phyloP scores from a whole-genome alignment of 2,329 filamentous ascomycete genomes.

The Chaetomium olivaceum region DNA sequence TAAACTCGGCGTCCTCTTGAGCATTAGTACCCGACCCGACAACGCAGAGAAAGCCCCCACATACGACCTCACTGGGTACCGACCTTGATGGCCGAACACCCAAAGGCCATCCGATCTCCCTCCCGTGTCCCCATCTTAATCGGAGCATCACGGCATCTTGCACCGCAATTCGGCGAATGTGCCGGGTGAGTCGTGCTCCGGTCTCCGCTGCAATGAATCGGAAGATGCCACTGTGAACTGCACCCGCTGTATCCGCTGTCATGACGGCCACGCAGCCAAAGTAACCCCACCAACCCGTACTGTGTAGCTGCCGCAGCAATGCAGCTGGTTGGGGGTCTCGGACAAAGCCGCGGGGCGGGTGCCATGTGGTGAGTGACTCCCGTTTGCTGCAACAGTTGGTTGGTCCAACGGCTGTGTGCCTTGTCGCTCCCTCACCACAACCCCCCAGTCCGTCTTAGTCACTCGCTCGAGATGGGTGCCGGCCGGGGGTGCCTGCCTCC shows the following conservation, averaged over 20 bases:
- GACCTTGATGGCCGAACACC: not conserved
- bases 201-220: slow-evolving; percentile 1
- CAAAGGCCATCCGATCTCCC: not conserved
- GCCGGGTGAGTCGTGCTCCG: not conserved
- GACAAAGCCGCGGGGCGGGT: slow-evolving; percentile 9
- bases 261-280: slow-evolving; percentile 14
- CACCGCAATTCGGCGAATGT: not conserved
- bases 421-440: slow-evolving; percentile 3
- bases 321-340: not conserved
- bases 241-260: slow-evolving; percentile 19
- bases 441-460: slow-evolving; percentile 15
- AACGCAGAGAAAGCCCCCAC: not conserved
- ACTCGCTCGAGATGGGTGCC: slow-evolving; percentile 7
- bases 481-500: slow-evolving; percentile 12
- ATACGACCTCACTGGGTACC: not conserved
- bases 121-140: not conserved
- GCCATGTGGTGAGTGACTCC: slow-evolving; percentile 17
- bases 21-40: not conserved
- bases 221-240: slow-evolving; percentile 25
- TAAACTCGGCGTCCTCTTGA: not conserved
- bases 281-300: slow-evolving; percentile 9
- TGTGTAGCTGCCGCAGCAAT: not conserved
- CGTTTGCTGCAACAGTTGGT: not conserved
- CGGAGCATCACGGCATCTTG: not conserved
- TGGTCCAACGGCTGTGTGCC: slow-evolving; percentile 18